Evolutionary conservation across 768 basidiomycete genomes (phyloP).

Genomic region (Boletus sensibilis): DNA sequence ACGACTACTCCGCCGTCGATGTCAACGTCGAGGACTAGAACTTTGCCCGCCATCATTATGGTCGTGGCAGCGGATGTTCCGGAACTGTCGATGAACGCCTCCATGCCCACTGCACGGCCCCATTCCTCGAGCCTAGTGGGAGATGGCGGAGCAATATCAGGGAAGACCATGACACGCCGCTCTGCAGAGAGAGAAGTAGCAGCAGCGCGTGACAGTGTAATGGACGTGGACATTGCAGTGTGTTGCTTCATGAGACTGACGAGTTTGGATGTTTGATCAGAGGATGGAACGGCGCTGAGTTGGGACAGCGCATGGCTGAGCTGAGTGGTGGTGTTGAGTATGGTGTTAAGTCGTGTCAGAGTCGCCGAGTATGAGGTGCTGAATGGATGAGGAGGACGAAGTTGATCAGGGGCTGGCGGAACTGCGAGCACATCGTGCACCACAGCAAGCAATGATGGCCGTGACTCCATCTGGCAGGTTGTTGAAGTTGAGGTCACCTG

Average conservation of each 20-base stretch:
- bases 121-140: constrained; percentile 52
- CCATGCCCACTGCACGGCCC: constrained; percentile 68
- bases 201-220: constrained; percentile 24
- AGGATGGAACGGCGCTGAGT: constrained; percentile 43
- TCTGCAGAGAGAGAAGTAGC: constrained; percentile 22
- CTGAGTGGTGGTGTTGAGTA: constrained; percentile 52
- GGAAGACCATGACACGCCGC: constrained; percentile 23
- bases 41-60: constrained; percentile 71
- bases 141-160: constrained; percentile 29
- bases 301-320: constrained; percentile 52
- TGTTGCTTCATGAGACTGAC: constrained; percentile 68
- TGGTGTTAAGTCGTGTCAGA: constrained; percentile 43
- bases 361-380: constrained; percentile 17
- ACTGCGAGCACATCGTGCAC: constrained; percentile 29
- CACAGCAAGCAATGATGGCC: constrained; percentile 24
- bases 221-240: constrained; percentile 39
- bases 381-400: constrained; percentile 26
- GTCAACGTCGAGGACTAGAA: constrained; percentile 77
- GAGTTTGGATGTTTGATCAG: constrained; percentile 62
- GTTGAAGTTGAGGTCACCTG: neutral
- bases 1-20: constrained; percentile 50
- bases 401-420: constrained; percentile 17
- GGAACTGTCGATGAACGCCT: constrained; percentile 65
- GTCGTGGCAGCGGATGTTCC: constrained; percentile 42
- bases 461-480: constrained; percentile 7